Evolutionary conservation across 2,329 filamentous ascomycete genomes (phyloP), one percentile per base, ranked within the genome.

Genomic region (Aspergillus sp.): DNA sequence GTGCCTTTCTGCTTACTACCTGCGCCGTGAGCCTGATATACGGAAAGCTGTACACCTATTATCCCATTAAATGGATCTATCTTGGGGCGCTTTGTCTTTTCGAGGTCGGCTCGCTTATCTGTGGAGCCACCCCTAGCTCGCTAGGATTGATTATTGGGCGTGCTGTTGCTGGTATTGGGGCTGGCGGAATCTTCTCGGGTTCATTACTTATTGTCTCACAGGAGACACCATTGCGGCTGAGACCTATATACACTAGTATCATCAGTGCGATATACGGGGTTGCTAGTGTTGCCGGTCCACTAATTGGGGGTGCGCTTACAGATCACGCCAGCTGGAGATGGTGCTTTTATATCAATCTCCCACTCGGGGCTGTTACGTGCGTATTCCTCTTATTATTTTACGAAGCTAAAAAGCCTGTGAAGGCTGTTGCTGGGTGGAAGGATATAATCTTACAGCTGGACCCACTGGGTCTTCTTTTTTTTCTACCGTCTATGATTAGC

Each of bases 321-420:
- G 61, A 64, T 39, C 52, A 61, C 14, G 52, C 55, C 21, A 55
- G 45, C 17, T 76, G 73, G 73, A 64, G 69, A 47, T 76, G 70
- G 73, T 77, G 74, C 1, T 82, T 83, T 64, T 87, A 87, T 62
- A 80, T 87, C 69, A 87, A 86, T 62, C 72, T 86, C 0, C 68
- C 76, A 17, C 68, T 81, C 40, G 75, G 81, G 0, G 82, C 71
- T 5, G 64, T 76, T 4, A 71, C 74, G 19, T 67, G 75, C 3
- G 74, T 80, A 1, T 72, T 79, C 17, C 74, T 79, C 17, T n/a
- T 84, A 9, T 27, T 9, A 7, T 3, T 27, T 6, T 27, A 27
- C 25, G 9, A 27, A 9, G 25, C 25, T 27, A 27, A 2, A 8
- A 27, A 27, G 25, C 25, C 7, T 27, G 25, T 8, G 6, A 27